A percentile compares a stretch with the other conserved stretches of the same genome.
phyloP scores from a whole-genome alignment of 2,329 filamentous ascomycete genomes.

The Sclerotinia trifoliorum region DNA sequence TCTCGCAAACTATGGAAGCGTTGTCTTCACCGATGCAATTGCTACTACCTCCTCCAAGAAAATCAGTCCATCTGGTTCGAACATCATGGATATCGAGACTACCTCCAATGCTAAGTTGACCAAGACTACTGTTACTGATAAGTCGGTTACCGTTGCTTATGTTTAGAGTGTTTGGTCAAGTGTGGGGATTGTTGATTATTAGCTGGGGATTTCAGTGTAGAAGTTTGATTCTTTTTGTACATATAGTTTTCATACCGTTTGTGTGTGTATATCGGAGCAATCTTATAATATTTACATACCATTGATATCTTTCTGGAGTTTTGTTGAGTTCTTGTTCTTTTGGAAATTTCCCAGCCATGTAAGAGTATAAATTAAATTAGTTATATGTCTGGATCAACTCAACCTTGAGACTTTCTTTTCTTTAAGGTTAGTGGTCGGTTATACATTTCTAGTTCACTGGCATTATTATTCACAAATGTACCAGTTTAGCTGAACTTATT shows the following conservation, averaged over 20 bases:
- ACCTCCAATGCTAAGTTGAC: neutral
- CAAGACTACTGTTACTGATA: neutral
- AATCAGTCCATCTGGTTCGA: neutral
- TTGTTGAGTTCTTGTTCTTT: neutral
- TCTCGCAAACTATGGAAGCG: slow-evolving; percentile 47
- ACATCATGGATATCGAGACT: slow-evolving; percentile 8
- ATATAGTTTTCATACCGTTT: neutral
- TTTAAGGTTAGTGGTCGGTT: no score
- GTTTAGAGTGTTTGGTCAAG: neutral
- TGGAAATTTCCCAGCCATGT: neutral
- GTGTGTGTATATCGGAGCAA: neutral
- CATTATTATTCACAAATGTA: no score
- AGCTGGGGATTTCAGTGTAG: neutral
- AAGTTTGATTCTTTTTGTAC: neutral
- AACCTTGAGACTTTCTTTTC: no score
- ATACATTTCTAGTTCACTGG: no score
- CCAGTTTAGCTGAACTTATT: no score
- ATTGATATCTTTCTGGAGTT: neutral
- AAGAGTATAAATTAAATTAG: no score
- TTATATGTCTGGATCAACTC: no score
- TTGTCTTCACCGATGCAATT: slow-evolving; percentile 44
- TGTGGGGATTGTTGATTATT: neutral
- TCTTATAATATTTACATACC: neutral
- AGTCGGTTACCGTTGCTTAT: slow-evolving; percentile 3
- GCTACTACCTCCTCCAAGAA: slow-evolving; percentile 7